A percentile compares a stretch with the other conserved stretches of the same genome.
Evolutionary conservation across 1,284 basidiomycete species (phyloP).

Genomic region (Rugosomyces carneus): DNA sequence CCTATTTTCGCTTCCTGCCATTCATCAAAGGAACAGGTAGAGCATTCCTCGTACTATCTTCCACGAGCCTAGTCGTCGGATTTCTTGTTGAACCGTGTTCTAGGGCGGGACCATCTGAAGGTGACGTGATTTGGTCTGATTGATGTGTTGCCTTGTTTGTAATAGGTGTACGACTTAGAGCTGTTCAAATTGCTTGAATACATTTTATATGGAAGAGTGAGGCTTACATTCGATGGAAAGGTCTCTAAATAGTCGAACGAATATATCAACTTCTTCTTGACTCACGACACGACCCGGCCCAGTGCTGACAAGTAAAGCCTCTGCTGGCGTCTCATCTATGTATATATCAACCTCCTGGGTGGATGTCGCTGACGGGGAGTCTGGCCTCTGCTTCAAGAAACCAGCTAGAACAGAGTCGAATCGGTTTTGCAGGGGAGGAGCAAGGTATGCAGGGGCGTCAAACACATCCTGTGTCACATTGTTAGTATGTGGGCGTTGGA

Average conservation of each 20-base stretch:
- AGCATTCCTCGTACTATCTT: slow-evolving; percentile 13
- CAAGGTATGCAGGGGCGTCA: slow-evolving; percentile 71
- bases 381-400: slow-evolving; percentile 45
- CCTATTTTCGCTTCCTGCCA: slow-evolving; percentile 39
- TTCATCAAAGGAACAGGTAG: slow-evolving; percentile 23
- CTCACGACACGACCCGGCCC: slow-evolving; percentile 30
- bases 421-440: slow-evolving; percentile 71
- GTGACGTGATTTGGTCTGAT: no score
- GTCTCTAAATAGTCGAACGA: slow-evolving; percentile 45
- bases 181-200: neutral
- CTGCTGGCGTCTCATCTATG: slow-evolving; percentile 34
- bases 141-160: no score
- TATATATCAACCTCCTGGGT: slow-evolving; percentile 32
- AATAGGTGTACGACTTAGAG: no score
- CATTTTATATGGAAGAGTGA: slow-evolving; percentile 8
- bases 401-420: slow-evolving; percentile 71
- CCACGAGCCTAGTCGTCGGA: no score
- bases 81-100: no score
- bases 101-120: no score
- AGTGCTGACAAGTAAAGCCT: neutral
- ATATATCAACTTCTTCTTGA: slow-evolving; percentile 39
- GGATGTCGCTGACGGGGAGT: slow-evolving; percentile 21
- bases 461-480: slow-evolving; percentile 49
- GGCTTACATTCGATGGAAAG: slow-evolving; percentile 39
- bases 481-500: neutral